Conservation (phyloP, 129 eudicot genomes). For the Ambrosia trifida region DNA sequence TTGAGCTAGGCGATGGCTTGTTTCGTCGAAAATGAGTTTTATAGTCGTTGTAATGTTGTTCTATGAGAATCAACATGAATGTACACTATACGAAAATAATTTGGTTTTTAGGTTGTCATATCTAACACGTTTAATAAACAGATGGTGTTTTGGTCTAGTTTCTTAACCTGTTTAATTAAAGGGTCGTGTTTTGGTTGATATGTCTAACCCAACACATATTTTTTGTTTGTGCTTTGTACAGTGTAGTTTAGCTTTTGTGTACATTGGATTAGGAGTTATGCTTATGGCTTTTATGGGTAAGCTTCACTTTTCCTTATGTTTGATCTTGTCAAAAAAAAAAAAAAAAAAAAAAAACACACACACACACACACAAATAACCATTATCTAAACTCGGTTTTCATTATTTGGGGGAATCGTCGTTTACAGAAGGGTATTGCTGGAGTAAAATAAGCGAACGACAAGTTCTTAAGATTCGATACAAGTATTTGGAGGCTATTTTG, state of each 20-base stretch:
- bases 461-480: conserved; percentile 79
- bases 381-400: neutral
- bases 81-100: no score
- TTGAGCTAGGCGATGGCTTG: neutral
- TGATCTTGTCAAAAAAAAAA: neutral
- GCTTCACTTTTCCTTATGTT: neutral
- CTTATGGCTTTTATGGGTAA: conserved; percentile 89
- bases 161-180: neutral
- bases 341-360: no score
- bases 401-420: neutral
- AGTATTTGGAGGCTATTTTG: conserved; percentile 81
- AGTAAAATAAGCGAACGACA: conserved; percentile 90
- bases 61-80: no score
- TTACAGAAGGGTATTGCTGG: conserved; percentile 95
- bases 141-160: neutral
- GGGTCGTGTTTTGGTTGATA: neutral
- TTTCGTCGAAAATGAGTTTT: neutral
- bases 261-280: conserved; percentile 84
- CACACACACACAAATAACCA: no score
- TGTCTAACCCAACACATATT: conserved; percentile 1
- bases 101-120: neutral
- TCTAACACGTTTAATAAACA: neutral
- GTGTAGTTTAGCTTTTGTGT: conserved; percentile 91
- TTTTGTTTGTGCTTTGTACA: conserved; percentile 36
- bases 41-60: neutral